Base-by-base conservation (phyloP, 202 grass and related monocot species). In the Sporobolus alterniflorus region DNA sequence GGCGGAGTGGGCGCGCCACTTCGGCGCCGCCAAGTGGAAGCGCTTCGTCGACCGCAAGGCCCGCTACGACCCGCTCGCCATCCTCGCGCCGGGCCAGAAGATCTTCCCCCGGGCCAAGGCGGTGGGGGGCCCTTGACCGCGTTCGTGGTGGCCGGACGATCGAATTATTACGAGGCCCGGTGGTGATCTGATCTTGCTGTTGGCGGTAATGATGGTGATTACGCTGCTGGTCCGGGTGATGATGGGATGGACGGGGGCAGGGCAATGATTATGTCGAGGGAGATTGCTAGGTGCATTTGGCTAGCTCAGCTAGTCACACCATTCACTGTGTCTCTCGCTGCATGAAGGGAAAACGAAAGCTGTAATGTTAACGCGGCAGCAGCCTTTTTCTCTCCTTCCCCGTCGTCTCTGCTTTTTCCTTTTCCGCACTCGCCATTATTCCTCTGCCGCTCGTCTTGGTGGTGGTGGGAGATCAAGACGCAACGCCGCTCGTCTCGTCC, bases 41-140 rank as follows among this genome's bases (percentile, higher is more conserved):
- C 77, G 82, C n/a, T 98, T 98, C 76, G 73, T 92, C 15, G 83
- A 82, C 6, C 83, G 76, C 22, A 98, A 98, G 85, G 75, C 73
- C 26, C 71, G 78, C 0, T 98, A 98, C 69, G 96, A 98, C 84
- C 92, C 85, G 68, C 77, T 59, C 69, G 96, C 93, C 60, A 55
- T 95, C 61, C 87, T 98, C 0, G 82, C 96, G 20, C 96, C 96
- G 0, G 93, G 96, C 26, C 93, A 98, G 87, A 88, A 71, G 72
- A 98, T 98, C 42, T 98, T 98, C 81, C 60, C 84, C 46, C 75
- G 93, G 85, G 60, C 47, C 63, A 30, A 67, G 15, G 18, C 60
- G 24, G 29, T n/a, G n/a, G n/a, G n/a, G n/a, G n/a, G n/a, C 7
- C 28, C 36, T 39, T 39, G 36, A 5, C 36, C n/a, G n/a, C n/a